These are phyloP conservation scores for Tuber umbilicatum DNA, from an alignment of 495 filamentous ascomycete species.

Conservation along the genomic window DNA sequence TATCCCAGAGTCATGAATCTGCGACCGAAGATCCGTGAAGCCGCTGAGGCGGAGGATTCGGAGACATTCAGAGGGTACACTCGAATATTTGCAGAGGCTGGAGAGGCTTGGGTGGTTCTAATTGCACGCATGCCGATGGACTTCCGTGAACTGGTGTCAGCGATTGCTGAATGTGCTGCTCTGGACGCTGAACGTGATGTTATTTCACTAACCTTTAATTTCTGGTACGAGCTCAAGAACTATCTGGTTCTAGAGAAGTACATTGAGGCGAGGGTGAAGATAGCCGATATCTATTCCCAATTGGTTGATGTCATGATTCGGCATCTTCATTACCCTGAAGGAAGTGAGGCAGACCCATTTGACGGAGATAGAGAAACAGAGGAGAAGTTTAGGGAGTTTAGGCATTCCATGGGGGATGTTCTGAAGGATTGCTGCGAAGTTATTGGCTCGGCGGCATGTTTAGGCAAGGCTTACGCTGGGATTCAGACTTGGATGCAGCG, in stretches of 20 bases:
- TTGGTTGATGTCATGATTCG: constrained; percentile 90
- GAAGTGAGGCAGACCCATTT: constrained; percentile 75
- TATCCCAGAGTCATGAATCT: constrained; percentile 76
- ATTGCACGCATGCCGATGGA: constrained; percentile 74
- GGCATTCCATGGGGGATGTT: constrained; percentile 95
- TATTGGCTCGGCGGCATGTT: constrained; percentile 82
- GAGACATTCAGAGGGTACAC: constrained; percentile 85
- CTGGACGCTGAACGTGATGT: constrained; percentile 82
- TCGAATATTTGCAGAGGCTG: constrained; percentile 83
- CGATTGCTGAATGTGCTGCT: constrained; percentile 80
- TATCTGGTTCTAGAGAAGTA: constrained; percentile 86
- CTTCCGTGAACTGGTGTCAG: constrained; percentile 82
- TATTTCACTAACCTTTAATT: constrained; percentile 83
- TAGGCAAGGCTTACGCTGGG: constrained; percentile 73
- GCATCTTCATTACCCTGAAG: constrained; percentile 82
- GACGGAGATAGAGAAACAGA: constrained; percentile 93
- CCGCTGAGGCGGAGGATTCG: constrained; percentile 73
- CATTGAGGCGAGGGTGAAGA: constrained; percentile 66
- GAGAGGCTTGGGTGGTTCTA: constrained; percentile 85
- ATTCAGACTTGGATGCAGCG: constrained; percentile 82
- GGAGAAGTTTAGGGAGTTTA: constrained; percentile 93
- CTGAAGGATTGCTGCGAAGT: constrained; percentile 96
- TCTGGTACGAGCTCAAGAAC: constrained; percentile 99
- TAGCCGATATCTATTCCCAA: constrained; percentile 71
- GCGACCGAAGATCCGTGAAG: constrained; percentile 65